Percentiles rank a stretch among this genome's conserved stretches.
Evolutionary conservation across 108 stramenopile species (phyloP).

Genomic region (Nitzschia putrida): DNA sequence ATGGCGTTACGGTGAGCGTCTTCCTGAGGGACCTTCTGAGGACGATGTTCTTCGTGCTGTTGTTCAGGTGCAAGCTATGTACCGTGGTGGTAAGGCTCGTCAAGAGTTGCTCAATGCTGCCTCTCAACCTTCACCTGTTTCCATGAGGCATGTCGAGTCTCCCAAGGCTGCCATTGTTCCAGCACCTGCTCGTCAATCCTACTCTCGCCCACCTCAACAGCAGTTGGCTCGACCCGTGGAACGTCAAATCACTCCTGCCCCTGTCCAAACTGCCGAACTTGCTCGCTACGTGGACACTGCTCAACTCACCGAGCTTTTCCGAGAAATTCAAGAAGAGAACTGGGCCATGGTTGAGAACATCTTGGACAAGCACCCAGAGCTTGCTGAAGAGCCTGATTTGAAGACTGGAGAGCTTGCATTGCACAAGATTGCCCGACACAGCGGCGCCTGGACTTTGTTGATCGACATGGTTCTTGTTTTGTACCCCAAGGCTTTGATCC

Average conservation of each 20-base stretch:
- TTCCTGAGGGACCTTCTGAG: slow-evolving; percentile 24
- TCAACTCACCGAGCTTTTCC: slow-evolving; percentile 51
- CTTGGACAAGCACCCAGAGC: slow-evolving; percentile 81
- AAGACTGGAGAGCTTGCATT: slow-evolving; percentile 78
- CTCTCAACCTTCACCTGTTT: slow-evolving; percentile 5
- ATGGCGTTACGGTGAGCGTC: slow-evolving; percentile 13
- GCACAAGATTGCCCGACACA: slow-evolving; percentile 83
- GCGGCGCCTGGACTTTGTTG: slow-evolving; percentile 77
- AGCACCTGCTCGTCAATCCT: neutral
- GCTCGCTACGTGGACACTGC: slow-evolving; percentile 27
- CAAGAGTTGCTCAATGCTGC: slow-evolving; percentile 1
- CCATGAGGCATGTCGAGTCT: slow-evolving; percentile 3
- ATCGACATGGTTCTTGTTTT: slow-evolving; percentile 88
- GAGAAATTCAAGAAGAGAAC: slow-evolving; percentile 75
- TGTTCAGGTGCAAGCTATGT: slow-evolving; percentile 43
- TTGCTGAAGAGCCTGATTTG: slow-evolving; percentile 73
- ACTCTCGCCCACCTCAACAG: neutral
- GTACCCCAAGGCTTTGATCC: slow-evolving; percentile 85
- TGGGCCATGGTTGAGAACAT: slow-evolving; percentile 89
- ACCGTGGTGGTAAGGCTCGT: slow-evolving; percentile 40
- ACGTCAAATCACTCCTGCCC: slow-evolving; percentile 22
- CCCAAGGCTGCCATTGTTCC: slow-evolving; percentile 14
- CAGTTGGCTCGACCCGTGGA: neutral
- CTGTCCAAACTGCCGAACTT: neutral
- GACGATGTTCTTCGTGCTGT: slow-evolving; percentile 47